These are phyloP conservation scores for Hysterium pulicare DNA, from an alignment of 2,329 filamentous ascomycete species.

Conservation along the genomic window DNA sequence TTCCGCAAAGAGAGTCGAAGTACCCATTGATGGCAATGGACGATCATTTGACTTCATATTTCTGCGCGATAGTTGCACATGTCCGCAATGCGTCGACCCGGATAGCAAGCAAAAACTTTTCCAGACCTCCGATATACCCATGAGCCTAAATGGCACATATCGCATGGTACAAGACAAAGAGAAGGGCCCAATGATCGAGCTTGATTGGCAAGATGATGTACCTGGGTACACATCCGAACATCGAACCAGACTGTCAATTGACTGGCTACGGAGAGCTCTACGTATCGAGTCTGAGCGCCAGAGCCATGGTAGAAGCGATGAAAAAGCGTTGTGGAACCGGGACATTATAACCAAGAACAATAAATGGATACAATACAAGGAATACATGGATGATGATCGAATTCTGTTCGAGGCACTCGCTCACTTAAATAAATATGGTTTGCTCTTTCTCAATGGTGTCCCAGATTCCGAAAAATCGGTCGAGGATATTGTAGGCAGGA, in stretches of 20 bases:
- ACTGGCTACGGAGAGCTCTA: constrained; percentile 29
- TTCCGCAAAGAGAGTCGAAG: constrained; percentile 26
- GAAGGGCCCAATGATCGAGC: constrained; percentile 46
- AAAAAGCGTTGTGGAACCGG: constrained; percentile 46
- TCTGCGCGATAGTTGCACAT: constrained; percentile 59
- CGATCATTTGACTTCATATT: constrained; percentile 33
- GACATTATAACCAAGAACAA: constrained; percentile 47
- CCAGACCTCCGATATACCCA: constrained; percentile 61
- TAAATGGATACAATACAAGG: constrained; percentile 62
- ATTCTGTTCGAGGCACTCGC: constrained; percentile 61
- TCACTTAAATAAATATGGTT: constrained; percentile 63
- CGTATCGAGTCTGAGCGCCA: constrained; percentile 28
- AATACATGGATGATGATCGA: constrained; percentile 63
- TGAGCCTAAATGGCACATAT: constrained; percentile 33
- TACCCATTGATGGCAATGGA: constrained; percentile 30
- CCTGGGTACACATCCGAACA: constrained; percentile 42
- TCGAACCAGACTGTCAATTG: constrained; percentile 37
- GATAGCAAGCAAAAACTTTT: constrained; percentile 63
- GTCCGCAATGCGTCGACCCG: constrained; percentile 55
- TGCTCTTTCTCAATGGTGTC: constrained; percentile 74
- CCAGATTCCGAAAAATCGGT: constrained; percentile 67
- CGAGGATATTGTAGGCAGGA: constrained; percentile 63
- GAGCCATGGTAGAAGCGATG: constrained; percentile 34
- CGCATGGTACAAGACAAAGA: constrained; percentile 32
- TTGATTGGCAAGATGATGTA: constrained; percentile 62